Conservation (phyloP, 257 asterid genomes). For the Nicotiana tabacum region DNA sequence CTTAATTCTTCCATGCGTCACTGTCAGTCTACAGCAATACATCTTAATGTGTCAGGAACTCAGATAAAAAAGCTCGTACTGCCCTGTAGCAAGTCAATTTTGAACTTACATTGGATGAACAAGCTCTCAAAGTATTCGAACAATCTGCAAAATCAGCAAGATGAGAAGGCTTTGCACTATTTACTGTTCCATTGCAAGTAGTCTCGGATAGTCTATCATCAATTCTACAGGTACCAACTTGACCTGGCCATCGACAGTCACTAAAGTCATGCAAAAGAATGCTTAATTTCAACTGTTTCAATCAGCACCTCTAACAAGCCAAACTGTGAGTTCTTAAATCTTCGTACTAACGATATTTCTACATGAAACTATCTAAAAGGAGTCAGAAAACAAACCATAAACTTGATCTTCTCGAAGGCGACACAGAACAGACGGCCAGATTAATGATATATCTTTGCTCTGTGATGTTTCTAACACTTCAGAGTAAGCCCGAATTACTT, state of each 20-base stretch:
- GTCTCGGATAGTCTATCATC: conserved; percentile 28
- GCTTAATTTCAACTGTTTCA: neutral
- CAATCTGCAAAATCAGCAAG: conserved; percentile 31
- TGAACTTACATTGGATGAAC: conserved; percentile 63
- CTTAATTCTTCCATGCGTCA: neutral
- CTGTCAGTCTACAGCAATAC: neutral
- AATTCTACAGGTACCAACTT: conserved; percentile 22
- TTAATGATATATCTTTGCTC: conserved; percentile 46
- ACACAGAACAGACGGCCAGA: conserved; percentile 66
- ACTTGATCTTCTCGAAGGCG: conserved; percentile 57
- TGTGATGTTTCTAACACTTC: conserved; percentile 47
- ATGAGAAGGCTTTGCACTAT: conserved; percentile 22
- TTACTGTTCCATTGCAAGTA: conserved; percentile 23
- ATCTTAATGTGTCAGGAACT: neutral
- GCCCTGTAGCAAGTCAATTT: conserved; percentile 3
- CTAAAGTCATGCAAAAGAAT: conserved; percentile 5
- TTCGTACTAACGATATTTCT: neutral
- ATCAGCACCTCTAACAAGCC: neutral
- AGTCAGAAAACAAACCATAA: conserved; percentile 40
- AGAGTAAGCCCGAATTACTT: conserved; percentile 38
- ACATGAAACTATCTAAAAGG: neutral
- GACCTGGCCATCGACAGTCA: conserved; percentile 36
- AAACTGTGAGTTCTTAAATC: neutral
- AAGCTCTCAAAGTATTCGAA: conserved; percentile 37
- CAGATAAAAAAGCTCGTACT: neutral